Base-by-base conservation (phyloP, 208 protist species). In the Wallacemonas sp. region DNA sequence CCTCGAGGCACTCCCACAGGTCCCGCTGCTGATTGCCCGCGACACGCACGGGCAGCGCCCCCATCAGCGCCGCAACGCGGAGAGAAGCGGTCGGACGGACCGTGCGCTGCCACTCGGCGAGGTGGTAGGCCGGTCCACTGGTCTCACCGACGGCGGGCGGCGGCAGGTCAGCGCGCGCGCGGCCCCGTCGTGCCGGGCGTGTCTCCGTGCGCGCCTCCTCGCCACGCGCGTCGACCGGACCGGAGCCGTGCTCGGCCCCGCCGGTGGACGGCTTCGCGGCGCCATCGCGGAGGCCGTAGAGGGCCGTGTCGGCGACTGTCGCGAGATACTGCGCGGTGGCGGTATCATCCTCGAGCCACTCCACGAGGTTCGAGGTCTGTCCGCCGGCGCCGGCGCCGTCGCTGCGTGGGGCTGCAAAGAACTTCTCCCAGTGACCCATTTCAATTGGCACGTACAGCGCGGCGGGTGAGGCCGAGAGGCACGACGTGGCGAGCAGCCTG, bases 271-370 rank as follows among this genome's bases (percentile, higher is more conserved):
- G 12, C 2, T 49, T 29, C 57, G 23, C 45, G 44, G 55, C 70
- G 22, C 84, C 75, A 61, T 93, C 89, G 2, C 89, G 78, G 31
- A 86, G 38, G 16, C 89, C 86, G 68, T 91, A 95, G 26, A 93
- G 72, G 10, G 84, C 80, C 4, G 67, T 91, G 70, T 95, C 89
- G 8, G 77, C 44, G 20, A 90, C 61, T 8, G 86, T 75, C 12
- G 89, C 89, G 32, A 91, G 41, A 44, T 85, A 79, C 79, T 95
- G 89, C 46, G 89, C 89, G 12, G 89, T 93, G 29, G 89, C 80
- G 11, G 61, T 66, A 38, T 92, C 89, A 44, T 92, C 74, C 22
- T 83, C 57, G n/a, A 92, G 71, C 86, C 89, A 94, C 57, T 55
- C 25, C 10, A 41, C 36, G 14, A 41, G 36, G 7, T 7, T 14